phyloP scores from a whole-genome alignment of 768 basidiomycete species.

The Tephrocybe sp. region DNA sequence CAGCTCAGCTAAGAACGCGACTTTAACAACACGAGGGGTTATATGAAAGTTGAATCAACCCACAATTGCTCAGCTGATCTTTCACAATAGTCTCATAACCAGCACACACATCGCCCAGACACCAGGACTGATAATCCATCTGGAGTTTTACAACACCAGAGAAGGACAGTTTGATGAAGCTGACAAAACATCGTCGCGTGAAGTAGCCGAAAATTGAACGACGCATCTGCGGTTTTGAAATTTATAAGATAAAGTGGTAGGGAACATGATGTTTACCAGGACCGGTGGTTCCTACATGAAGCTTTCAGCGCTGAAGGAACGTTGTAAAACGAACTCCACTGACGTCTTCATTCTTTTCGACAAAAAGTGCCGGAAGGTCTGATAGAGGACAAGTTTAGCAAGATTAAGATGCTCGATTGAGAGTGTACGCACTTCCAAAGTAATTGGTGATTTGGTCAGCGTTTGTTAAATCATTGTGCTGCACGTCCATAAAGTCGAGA shows the following conservation, averaged over 20 bases:
- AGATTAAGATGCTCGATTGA: constrained; percentile 13
- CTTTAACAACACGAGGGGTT: neutral
- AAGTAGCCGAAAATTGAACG: constrained; percentile 84
- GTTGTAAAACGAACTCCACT: constrained; percentile 8
- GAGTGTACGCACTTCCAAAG: constrained; percentile 42
- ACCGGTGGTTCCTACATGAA: constrained; percentile 28
- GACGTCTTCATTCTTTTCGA: constrained; percentile 59
- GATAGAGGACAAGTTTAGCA: neutral
- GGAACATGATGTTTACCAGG: constrained; percentile 26
- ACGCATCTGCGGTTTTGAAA: constrained; percentile 45
- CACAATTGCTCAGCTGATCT: constrained; percentile 51
- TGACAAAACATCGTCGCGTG: constrained; percentile 72
- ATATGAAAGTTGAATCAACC: constrained; percentile 11
- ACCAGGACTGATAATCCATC: constrained; percentile 68
- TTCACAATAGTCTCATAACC: constrained; percentile 52
- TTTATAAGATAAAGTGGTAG: neutral
- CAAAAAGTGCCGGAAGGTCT: constrained; percentile 61
- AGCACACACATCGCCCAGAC: constrained; percentile 42
- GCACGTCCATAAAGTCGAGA: neutral
- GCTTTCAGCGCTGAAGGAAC: neutral
- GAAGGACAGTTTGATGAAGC: constrained; percentile 76
- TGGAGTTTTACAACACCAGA: constrained; percentile 67
- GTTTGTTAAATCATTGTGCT: constrained; percentile 52
- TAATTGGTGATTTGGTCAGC: constrained; percentile 66
- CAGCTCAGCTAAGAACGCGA: constrained; percentile 34